A percentile compares a stretch with the other conserved stretches of the same genome.
These are phyloP conservation scores for Pichia sp. DNA, from an alignment of 1,139 yeast genomes.

Conservation along the genomic window DNA sequence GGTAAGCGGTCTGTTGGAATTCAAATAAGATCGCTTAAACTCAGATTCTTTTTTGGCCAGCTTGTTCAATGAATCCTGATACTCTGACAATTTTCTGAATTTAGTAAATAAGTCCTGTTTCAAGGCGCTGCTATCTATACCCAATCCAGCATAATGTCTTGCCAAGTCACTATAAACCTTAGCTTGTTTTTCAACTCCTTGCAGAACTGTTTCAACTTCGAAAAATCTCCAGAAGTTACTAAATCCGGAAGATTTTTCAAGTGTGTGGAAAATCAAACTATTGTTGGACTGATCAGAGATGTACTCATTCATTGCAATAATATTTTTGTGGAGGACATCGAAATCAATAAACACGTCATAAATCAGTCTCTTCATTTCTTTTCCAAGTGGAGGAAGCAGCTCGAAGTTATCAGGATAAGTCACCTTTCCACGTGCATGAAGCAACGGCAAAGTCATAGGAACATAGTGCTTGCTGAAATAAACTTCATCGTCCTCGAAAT, in stretches of 20 bases:
- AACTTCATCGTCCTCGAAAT: conserved; percentile 39
- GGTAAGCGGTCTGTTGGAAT: conserved; percentile 18
- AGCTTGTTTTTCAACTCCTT: conserved; percentile 20
- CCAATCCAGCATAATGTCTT: conserved; percentile 6
- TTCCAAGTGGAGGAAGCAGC: conserved; percentile 27
- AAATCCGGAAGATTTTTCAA: conserved; percentile 25
- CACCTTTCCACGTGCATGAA: conserved; percentile 29
- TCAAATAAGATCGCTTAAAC: conserved; percentile 2
- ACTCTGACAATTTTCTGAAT: conserved; percentile 15
- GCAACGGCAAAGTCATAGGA: conserved; percentile 39
- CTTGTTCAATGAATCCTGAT: conserved; percentile 6
- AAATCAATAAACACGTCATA: conserved; percentile 40
- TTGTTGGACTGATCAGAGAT: conserved; percentile 35
- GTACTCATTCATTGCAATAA: conserved; percentile 31
- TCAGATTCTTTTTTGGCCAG: conserved; percentile 1
- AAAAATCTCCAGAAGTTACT: conserved; percentile 40
- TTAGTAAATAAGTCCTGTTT: conserved; percentile 7
- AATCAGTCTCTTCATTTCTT: conserved; percentile 36
- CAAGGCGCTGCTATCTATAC: not conserved
- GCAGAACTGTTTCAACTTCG: conserved; percentile 32
- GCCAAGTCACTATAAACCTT: conserved; percentile 3
- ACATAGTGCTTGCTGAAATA: conserved; percentile 34
- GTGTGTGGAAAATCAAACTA: conserved; percentile 26
- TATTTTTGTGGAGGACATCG: conserved; percentile 35
- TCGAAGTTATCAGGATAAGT: conserved; percentile 31